phyloP scores from a whole-genome alignment of 805 yeast species.

The Henningerozyma blattae region DNA sequence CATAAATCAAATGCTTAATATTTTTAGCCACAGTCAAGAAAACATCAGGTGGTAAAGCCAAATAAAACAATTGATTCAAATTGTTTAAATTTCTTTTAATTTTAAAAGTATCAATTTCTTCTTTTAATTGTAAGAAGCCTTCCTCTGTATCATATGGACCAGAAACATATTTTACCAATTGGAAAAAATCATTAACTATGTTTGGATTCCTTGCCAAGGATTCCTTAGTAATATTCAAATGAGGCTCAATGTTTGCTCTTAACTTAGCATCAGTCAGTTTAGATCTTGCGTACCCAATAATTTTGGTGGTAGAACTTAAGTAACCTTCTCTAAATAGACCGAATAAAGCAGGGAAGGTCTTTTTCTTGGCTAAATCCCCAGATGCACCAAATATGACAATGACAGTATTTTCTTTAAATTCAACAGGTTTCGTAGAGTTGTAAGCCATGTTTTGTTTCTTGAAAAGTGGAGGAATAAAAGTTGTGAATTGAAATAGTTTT shows the following conservation, averaged over 20 bases:
- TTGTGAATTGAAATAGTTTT: too few species aligned
- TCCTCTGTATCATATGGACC: conserved; percentile 75
- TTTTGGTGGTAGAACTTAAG: conserved; percentile 55
- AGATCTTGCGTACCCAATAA: conserved; percentile 90
- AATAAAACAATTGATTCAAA: conserved; percentile 76
- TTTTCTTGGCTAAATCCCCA: conserved; percentile 91
- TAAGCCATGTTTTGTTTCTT: not conserved
- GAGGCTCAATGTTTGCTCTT: conserved; percentile 50
- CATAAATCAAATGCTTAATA: conserved; percentile 57
- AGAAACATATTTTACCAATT: conserved; percentile 51
- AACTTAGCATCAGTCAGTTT: conserved; percentile 55
- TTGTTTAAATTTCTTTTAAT: conserved; percentile 28
- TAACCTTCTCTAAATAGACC: conserved; percentile 70
- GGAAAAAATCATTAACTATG: conserved; percentile 51
- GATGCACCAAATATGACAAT: conserved; percentile 89
- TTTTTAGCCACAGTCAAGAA: conserved; percentile 69
- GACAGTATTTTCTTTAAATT: conserved; percentile 53
- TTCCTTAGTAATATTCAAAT: conserved; percentile 36
- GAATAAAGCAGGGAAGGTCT: conserved; percentile 80
- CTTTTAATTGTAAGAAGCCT: conserved; percentile 52
- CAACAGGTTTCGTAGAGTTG: conserved; percentile 2
- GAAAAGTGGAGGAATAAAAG: too few species aligned
- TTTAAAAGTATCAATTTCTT: conserved; percentile 51
- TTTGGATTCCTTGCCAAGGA: conserved; percentile 30
- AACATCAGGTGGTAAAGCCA: conserved; percentile 91